These are phyloP conservation scores for Eimeria nieschulzi DNA, from an alignment of 169 alveolate genomes.

Conservation along the genomic window DNA sequence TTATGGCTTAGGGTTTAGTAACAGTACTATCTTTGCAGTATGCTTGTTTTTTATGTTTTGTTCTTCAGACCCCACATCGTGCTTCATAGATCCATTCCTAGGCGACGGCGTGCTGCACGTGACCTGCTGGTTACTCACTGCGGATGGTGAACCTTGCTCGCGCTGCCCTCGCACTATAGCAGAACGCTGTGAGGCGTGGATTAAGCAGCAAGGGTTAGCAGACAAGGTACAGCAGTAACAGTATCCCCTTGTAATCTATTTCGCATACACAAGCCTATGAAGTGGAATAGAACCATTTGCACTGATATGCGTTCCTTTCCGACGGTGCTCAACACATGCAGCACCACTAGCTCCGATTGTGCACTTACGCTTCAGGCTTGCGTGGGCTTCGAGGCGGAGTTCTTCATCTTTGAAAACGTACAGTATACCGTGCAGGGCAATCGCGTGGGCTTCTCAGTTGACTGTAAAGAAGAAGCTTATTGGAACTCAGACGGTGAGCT, in stretches of 20 bases:
- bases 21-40: not conserved
- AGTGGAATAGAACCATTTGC: not conserved
- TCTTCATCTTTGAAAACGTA: conserved; percentile 84
- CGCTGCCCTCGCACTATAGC: conserved; percentile 80
- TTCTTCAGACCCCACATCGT: conserved; percentile 19
- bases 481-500: conserved; percentile 76
- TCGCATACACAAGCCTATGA: not conserved
- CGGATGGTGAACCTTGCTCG: conserved; percentile 72
- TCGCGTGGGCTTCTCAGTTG: conserved; percentile 74
- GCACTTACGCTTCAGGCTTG: conserved; percentile 8
- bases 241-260: not conserved
- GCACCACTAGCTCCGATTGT: not conserved
- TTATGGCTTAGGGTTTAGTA: conserved; percentile 59
- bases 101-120: conserved; percentile 77
- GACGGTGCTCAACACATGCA: not conserved
- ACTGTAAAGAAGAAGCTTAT: conserved; percentile 75
- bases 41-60: not conserved
- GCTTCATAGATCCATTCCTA: conserved; percentile 69
- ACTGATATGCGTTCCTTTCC: no score
- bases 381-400: conserved; percentile 86
- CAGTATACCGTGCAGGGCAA: conserved; percentile 69
- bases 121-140: conserved; percentile 72
- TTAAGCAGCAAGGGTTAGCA: conserved; percentile 23
- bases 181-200: conserved; percentile 29
- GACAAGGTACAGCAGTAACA: not conserved